phyloP scores from a whole-genome alignment of 2,329 filamentous ascomycete species.

The Ophiocordyceps sinensis region DNA sequence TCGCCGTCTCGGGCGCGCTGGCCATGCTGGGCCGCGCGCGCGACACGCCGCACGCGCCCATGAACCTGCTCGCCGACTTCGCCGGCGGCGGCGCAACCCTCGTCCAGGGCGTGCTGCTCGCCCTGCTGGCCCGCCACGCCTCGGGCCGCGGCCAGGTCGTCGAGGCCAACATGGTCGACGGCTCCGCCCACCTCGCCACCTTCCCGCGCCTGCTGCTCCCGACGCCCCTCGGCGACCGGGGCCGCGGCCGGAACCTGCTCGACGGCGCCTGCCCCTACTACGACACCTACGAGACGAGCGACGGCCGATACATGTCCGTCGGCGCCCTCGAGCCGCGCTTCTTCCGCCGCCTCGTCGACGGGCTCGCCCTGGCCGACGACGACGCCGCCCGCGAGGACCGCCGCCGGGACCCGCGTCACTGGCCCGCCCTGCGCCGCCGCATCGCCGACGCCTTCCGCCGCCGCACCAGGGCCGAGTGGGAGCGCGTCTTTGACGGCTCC shows the following conservation, averaged over 20 bases:
- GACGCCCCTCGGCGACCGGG: slow-evolving; percentile 43
- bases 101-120: slow-evolving; percentile 70
- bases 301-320: slow-evolving; percentile 72
- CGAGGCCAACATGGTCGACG: slow-evolving; percentile 95
- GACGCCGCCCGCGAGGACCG: slow-evolving; percentile 30
- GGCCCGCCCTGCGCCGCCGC: slow-evolving; percentile 49
- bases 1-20: slow-evolving; percentile 72
- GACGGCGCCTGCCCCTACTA: slow-evolving; percentile 85
- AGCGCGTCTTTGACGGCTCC: slow-evolving; percentile 70
- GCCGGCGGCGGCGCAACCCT: slow-evolving; percentile 75
- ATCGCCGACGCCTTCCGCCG: slow-evolving; percentile 52
- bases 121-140: slow-evolving; percentile 49
- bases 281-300: slow-evolving; percentile 72
- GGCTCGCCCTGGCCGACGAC: slow-evolving; percentile 43
- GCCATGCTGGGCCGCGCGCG: slow-evolving; percentile 57
- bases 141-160: slow-evolving; percentile 73
- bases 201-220: slow-evolving; percentile 59
- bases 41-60: slow-evolving; percentile 62
- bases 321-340: slow-evolving; percentile 84
- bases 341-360: slow-evolving; percentile 52
- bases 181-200: slow-evolving; percentile 60
- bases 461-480: slow-evolving; percentile 69
- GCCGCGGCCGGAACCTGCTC: slow-evolving; percentile 61
- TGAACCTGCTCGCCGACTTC: slow-evolving; percentile 80
- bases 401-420: slow-evolving; percentile 46